A percentile compares a stretch with the other conserved stretches of the same genome.
These are phyloP conservation scores for Hydnum rufescens DNA, from an alignment of 768 basidiomycete species.

Conservation along the genomic window DNA sequence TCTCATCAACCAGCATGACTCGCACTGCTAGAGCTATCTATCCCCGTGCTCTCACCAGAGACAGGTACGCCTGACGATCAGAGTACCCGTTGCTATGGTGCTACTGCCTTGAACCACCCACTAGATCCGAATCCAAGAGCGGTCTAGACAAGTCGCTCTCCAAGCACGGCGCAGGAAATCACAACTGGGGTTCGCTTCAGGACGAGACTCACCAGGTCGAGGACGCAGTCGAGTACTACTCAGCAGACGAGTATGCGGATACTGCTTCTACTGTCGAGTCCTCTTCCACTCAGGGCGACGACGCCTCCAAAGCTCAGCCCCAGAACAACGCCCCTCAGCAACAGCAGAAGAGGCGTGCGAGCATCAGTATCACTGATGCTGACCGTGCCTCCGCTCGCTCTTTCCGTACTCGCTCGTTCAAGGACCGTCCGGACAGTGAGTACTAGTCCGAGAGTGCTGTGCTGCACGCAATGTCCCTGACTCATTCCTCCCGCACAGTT, in stretches of 20 bases:
- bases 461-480: background rate
- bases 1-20: slow-evolving; percentile 8
- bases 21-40: background rate
- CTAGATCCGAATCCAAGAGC: slow-evolving; percentile 4
- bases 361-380: slow-evolving; percentile 2
- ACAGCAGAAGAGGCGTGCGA: slow-evolving; percentile 4
- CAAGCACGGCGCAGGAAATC: slow-evolving; percentile 5
- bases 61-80: slow-evolving; percentile 3
- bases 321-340: background rate
- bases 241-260: background rate
- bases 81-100: background rate
- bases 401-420: background rate
- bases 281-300: background rate
- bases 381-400: background rate
- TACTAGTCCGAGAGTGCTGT: background rate
- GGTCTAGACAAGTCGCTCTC: slow-evolving; percentile 6
- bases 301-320: background rate
- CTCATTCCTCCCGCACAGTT: slow-evolving; percentile 2
- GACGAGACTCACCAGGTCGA: background rate
- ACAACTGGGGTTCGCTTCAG: slow-evolving; percentile 5
- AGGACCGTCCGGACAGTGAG: background rate
- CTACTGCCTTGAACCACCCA: background rate
- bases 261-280: background rate
- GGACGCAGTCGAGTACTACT: background rate
- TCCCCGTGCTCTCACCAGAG: slow-evolving; percentile 7